Base-by-base conservation (phyloP, 2,329 filamentous ascomycete genomes). In the Arthroderma sp. region DNA sequence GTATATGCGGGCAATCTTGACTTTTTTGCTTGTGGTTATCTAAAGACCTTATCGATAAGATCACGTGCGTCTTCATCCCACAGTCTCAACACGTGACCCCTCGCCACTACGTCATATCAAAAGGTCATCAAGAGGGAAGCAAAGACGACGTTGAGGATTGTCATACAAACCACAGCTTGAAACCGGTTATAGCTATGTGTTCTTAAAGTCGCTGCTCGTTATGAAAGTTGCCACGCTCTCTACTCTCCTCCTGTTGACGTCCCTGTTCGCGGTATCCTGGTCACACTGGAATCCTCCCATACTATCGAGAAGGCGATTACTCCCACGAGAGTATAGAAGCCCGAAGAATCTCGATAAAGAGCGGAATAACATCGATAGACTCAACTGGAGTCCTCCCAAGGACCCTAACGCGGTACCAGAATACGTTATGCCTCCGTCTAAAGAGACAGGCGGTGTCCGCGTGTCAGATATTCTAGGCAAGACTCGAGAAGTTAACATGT, bases 381-480 rank as follows among this genome's bases (percentile, higher is more conserved):
- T 51, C 15, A 51, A 54, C 51, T 39, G 51, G 51, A 37, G 19
- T 8, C 21, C 33, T 25, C 21, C 31, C 1, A n/a, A 21, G 11
- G 51, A 54, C 33, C 33, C 31, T 21, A 21, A 38, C 51, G 17
- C 51, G 4, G 15, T 25, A 3, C 51, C 51, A 11, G 33, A 38
- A 4, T 37, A 21, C 33, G 51, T 38, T 23, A 38, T 39, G 33
- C 51, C 51, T 38, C 37, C 51, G 9, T 37, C 51, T 39, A 54
- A 38, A 23, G 11, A 39, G 11, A 31, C 28, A 31, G 23, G 54
- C 44, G 76, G 76, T 53, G 80, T 91, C 33, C 82, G 88, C 60
- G 81, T 97, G 57, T 87, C 86, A 43, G 91, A 97, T 71, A 85
- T 95, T 35, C 84, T 96, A 62, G 86, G 87, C 39, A 84, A 84